A percentile compares a stretch with the other conserved stretches of the same genome.
phyloP scores from a whole-genome alignment of 1,139 yeast species.

The Schizosaccharomyces versatilis region DNA sequence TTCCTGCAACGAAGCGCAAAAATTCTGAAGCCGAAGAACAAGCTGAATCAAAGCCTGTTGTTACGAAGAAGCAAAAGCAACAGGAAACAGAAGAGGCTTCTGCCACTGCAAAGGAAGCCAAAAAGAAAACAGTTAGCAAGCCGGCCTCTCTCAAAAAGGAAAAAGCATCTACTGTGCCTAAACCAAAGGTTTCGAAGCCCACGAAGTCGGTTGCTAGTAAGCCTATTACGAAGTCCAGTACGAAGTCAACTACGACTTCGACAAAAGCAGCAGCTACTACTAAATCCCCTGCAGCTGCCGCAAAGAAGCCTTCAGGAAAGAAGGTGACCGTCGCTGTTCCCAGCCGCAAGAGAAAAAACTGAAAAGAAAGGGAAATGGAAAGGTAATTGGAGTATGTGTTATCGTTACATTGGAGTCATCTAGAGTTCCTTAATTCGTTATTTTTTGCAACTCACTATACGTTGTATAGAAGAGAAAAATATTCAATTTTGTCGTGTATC shows the following conservation, averaged over 20 bases:
- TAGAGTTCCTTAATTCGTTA: no score
- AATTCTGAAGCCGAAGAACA: conserved; percentile 15
- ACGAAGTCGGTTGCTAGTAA: neutral
- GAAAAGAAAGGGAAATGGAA: no score
- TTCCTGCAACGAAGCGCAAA: neutral
- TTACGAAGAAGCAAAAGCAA: conserved; percentile 16
- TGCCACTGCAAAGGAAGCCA: conserved; percentile 18
- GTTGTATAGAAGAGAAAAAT: no score
- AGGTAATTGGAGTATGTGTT: no score
- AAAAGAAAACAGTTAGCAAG: conserved; percentile 15
- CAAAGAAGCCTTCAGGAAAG: no score
- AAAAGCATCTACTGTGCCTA: neutral
- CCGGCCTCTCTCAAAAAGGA: conserved; percentile 6
- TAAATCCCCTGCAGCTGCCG: neutral
- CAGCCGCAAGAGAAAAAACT: no score
- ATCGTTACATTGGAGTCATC: no score
- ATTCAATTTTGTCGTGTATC: no score
- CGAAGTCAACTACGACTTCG: neutral
- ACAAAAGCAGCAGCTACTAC: neutral
- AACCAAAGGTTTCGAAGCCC: neutral
- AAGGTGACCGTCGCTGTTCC: no score
- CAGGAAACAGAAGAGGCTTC: conserved; percentile 17
- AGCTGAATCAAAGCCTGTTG: conserved; percentile 18
- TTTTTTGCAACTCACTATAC: no score
- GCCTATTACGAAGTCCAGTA: no score